Percentiles rank a stretch among this genome's conserved stretches.
These are phyloP conservation scores for Paratinospora sagittata DNA, from an alignment of 164 flowering plant species.

Conservation along the genomic window DNA sequence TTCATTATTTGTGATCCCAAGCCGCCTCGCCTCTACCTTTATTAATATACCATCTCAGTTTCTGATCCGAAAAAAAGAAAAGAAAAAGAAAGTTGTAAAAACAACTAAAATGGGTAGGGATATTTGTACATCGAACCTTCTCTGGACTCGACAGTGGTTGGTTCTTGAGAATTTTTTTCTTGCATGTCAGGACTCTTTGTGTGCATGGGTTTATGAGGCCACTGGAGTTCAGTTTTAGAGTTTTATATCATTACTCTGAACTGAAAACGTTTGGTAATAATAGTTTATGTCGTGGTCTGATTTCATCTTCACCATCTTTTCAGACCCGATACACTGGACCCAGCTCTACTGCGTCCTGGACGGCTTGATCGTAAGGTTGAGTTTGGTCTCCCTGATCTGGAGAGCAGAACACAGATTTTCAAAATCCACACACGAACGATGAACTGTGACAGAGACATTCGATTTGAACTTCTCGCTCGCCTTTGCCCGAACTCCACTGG, in stretches of 20 bases:
- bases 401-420: conserved; percentile 91
- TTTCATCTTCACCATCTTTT: conserved; percentile 10
- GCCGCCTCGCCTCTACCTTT: too few species aligned
- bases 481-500: conserved; percentile 99
- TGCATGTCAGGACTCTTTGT: background rate
- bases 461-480: conserved; percentile 94
- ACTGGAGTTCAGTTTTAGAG: background rate
- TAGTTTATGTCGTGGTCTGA: background rate
- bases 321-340: conserved; percentile 96
- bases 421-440: conserved; percentile 94
- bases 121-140: too few species aligned
- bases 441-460: conserved; percentile 95
- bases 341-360: conserved; percentile 93
- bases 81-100: too few species aligned
- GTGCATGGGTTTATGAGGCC: background rate
- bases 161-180: background rate
- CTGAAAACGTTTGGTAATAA: background rate
- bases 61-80: too few species aligned
- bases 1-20: too few species aligned
- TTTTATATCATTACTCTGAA: background rate
- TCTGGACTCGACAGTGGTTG: too few species aligned
- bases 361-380: conserved; percentile 93
- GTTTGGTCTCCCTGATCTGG: conserved; percentile 94
- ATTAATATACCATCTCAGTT: too few species aligned
- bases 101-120: too few species aligned